phyloP scores from a whole-genome alignment of 306 rosid genomes.

The Hippophae gyantsensis region DNA sequence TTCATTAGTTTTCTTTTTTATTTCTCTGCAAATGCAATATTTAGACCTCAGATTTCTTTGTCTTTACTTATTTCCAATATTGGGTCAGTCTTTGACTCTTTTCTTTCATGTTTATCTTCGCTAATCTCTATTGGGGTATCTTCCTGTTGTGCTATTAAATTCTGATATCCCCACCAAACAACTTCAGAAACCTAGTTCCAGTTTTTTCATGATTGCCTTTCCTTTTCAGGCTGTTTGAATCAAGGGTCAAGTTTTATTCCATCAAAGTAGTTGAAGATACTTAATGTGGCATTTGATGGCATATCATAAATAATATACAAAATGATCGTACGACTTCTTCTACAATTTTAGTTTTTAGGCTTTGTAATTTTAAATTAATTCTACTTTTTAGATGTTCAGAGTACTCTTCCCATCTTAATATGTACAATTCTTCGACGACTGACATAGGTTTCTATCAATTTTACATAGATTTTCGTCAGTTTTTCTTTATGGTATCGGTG shows the following conservation, averaged over 20 bases:
- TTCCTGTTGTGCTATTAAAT: not conserved
- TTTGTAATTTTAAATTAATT: slow-evolving; percentile 1
- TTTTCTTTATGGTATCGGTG: not conserved
- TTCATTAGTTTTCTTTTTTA: not conserved
- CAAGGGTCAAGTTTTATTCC: not conserved
- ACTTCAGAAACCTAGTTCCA: not conserved
- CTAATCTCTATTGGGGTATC: not conserved
- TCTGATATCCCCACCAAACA: slow-evolving; percentile 1
- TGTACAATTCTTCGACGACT: not conserved
- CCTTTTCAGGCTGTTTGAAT: slow-evolving; percentile 1
- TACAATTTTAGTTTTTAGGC: slow-evolving; percentile 7
- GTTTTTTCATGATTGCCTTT: slow-evolving; percentile 1
- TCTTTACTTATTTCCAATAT: slow-evolving; percentile 7
- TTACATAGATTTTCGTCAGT: not conserved
- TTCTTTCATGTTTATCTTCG: not conserved
- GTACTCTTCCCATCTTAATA: not conserved
- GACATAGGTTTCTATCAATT: not conserved
- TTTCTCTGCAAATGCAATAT: not conserved
- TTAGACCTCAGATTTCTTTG: not conserved
- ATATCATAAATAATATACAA: slow-evolving; percentile 5
- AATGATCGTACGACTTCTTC: slow-evolving; percentile 5
- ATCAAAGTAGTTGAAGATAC: not conserved
- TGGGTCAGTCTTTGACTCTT: not conserved
- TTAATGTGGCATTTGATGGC: slow-evolving; percentile 10
- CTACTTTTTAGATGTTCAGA: slow-evolving; percentile 1